A percentile compares a stretch with the other conserved stretches of the same genome.
Evolutionary conservation across 352 stramenopile species (phyloP).

Genomic region (Pythium aphanidermatum): DNA sequence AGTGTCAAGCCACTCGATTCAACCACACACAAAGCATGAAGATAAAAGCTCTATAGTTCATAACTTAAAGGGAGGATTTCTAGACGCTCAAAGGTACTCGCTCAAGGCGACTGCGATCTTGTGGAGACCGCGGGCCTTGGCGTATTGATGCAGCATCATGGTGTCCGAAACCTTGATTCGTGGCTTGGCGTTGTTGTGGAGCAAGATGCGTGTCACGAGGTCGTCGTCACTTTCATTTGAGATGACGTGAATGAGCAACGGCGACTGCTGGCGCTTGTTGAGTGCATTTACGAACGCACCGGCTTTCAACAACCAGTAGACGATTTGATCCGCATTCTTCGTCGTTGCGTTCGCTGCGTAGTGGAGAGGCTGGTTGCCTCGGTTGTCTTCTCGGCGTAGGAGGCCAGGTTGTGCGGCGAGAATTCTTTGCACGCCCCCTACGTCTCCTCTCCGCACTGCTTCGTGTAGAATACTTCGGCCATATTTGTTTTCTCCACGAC

Average conservation of each 20-base stretch:
- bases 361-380: slow-evolving; percentile 55
- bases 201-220: slow-evolving; percentile 34
- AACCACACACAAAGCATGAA: too few relatives aligned
- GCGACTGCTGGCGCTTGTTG: slow-evolving; percentile 46
- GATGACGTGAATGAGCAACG: slow-evolving; percentile 49
- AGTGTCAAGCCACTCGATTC: too few relatives aligned
- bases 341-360: slow-evolving; percentile 41
- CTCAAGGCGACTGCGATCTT: slow-evolving; percentile 38
- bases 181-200: slow-evolving; percentile 45
- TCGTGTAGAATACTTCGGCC: slow-evolving; percentile 39
- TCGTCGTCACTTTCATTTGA: slow-evolving; percentile 46
- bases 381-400: slow-evolving; percentile 28
- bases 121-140: slow-evolving; percentile 27
- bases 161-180: slow-evolving; percentile 39
- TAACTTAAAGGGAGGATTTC: too few relatives aligned
- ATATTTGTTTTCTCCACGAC: slow-evolving; percentile 33
- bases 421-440: slow-evolving; percentile 25
- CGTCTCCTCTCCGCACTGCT: slow-evolving; percentile 45
- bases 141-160: slow-evolving; percentile 41
- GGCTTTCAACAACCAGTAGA: slow-evolving; percentile 42
- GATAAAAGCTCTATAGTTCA: too few relatives aligned
- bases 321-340: slow-evolving; percentile 25
- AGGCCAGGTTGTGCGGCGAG: slow-evolving; percentile 32
- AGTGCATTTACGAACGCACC: slow-evolving; percentile 41
- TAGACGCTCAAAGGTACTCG: slow-evolving; percentile 39